Evolutionary conservation across 805 yeast genomes (phyloP).

Genomic region (Gaillardinia entomophila): DNA sequence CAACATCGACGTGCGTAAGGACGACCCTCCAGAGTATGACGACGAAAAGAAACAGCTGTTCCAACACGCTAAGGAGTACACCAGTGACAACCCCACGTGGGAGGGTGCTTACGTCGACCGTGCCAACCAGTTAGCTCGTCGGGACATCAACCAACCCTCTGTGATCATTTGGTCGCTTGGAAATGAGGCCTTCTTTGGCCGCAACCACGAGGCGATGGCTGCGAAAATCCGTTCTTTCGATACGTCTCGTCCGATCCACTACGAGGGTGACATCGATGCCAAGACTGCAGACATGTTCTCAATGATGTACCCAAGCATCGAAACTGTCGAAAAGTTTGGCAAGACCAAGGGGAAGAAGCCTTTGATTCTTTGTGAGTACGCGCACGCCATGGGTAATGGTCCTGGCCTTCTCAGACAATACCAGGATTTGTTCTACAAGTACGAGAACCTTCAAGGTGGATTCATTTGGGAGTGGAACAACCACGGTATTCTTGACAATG

Average conservation of each 20-base stretch:
- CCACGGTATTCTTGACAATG: conserved; percentile 18
- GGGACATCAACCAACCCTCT: conserved; percentile 29
- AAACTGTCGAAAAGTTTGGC: conserved; percentile 11
- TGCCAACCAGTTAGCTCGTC: conserved; percentile 18
- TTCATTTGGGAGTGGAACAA: conserved; percentile 37
- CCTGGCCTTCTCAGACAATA: conserved; percentile 29
- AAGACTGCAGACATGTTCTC: conserved; percentile 22
- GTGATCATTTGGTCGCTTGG: conserved; percentile 35
- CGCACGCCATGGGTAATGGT: conserved; percentile 35
- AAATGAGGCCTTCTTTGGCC: conserved; percentile 30
- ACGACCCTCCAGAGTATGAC: conserved; percentile 6
- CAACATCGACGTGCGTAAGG: conserved; percentile 4
- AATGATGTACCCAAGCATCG: conserved; percentile 23
- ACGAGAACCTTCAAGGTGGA: conserved; percentile 27
- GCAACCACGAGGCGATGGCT: conserved; percentile 23
- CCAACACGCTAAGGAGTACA: conserved; percentile 14
- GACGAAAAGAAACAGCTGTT: conserved; percentile 3
- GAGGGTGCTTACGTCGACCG: conserved; percentile 28
- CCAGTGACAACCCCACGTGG: conserved; percentile 26
- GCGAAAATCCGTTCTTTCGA: conserved; percentile 16
- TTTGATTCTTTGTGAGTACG: conserved; percentile 30
- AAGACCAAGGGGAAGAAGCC: conserved; percentile 16
- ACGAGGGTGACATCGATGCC: conserved; percentile 23
- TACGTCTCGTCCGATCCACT: conserved; percentile 25
- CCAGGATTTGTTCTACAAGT: conserved; percentile 22